A percentile compares a stretch with the other conserved stretches of the same genome.
phyloP scores from a whole-genome alignment of 495 filamentous ascomycete genomes.

The Hypoxylon perforatum region DNA sequence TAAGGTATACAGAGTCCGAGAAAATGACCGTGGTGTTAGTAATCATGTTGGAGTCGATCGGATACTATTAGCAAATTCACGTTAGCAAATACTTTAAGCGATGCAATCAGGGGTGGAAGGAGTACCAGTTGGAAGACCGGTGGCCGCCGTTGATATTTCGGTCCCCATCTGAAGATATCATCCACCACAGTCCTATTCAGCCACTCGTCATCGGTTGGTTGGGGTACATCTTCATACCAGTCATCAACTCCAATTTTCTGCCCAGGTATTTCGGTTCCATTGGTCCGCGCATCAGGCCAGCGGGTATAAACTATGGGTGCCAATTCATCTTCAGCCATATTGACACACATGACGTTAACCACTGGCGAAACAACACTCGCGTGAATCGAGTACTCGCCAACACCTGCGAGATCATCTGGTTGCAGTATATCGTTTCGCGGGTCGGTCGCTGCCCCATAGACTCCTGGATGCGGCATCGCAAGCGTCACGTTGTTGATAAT shows the following conservation, averaged over 20 bases:
- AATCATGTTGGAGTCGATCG: constrained; percentile 71
- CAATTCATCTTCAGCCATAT: constrained; percentile 67
- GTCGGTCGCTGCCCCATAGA: constrained; percentile 70
- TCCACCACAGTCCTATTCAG: constrained; percentile 72
- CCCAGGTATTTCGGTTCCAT: constrained; percentile 31
- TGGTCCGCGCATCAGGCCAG: constrained; percentile 62
- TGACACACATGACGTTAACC: constrained; percentile 76
- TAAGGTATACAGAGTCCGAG: constrained; percentile 68
- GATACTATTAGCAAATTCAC: constrained; percentile 49
- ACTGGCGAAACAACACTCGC: constrained; percentile 74
- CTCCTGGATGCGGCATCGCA: constrained; percentile 76
- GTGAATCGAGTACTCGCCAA: constrained; percentile 71
- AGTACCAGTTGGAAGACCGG: constrained; percentile 70
- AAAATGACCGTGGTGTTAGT: constrained; percentile 59
- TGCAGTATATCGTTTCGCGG: constrained; percentile 71
- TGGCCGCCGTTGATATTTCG: constrained; percentile 58
- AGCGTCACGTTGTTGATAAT: constrained; percentile 78
- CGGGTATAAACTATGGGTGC: constrained; percentile 68
- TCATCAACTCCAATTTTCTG: constrained; percentile 38
- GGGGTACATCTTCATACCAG: constrained; percentile 47
- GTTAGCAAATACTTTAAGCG: constrained; percentile 1
- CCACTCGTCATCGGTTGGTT: constrained; percentile 46
- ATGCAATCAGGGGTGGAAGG: background rate
- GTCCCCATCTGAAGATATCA: constrained; percentile 73
- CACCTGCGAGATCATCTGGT: constrained; percentile 69